Conservation (phyloP, 2,329 filamentous ascomycete genomes). For the Chalaropsis ovoidea region DNA sequence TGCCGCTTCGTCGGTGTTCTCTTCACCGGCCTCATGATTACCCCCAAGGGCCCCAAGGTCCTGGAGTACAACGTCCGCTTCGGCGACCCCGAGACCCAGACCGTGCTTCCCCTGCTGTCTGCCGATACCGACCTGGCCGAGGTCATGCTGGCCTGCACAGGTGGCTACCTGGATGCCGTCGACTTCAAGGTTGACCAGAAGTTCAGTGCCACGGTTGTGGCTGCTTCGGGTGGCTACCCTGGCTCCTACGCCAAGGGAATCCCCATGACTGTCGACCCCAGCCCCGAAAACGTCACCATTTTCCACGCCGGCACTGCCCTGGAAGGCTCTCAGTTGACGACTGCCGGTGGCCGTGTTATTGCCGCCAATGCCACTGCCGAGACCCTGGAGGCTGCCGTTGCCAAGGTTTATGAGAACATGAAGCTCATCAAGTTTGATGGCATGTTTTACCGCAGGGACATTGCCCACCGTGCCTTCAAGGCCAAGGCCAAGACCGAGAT, state of each 20-base stretch:
- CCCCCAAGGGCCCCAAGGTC: slow-evolving; percentile 65
- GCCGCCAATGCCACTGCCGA: slow-evolving; percentile 68
- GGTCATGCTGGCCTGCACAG: slow-evolving; percentile 76
- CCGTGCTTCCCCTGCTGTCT: slow-evolving; percentile 66
- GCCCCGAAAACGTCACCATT: slow-evolving; percentile 50
- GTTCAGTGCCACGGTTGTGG: slow-evolving; percentile 85
- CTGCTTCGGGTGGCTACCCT: slow-evolving; percentile 85
- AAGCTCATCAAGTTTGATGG: slow-evolving; percentile 64
- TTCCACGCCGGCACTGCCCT: slow-evolving; percentile 88
- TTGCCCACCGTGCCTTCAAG: slow-evolving; percentile 66
- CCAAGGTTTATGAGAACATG: slow-evolving; percentile 78
- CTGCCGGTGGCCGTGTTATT: slow-evolving; percentile 82
- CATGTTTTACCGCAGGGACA: slow-evolving; percentile 89
- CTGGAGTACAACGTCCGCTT: slow-evolving; percentile 92
- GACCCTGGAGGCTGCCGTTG: slow-evolving; percentile 70
- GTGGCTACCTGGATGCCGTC: slow-evolving; percentile 61
- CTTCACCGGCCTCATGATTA: slow-evolving; percentile 92
- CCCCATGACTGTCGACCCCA: slow-evolving; percentile 43
- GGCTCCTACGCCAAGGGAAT: slow-evolving; percentile 73
- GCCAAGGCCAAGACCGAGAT: slow-evolving; percentile 39
- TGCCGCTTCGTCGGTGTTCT: slow-evolving; percentile 64
- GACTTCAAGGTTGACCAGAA: slow-evolving; percentile 55
- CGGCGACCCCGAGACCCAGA: slow-evolving; percentile 86
- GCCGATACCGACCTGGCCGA: slow-evolving; percentile 74
- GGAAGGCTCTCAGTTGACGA: slow-evolving; percentile 53